Percentiles rank a stretch among this genome's conserved stretches.
These are phyloP conservation scores for Nitzschia sp. DNA, from an alignment of 108 stramenopile species.

Conservation along the genomic window DNA sequence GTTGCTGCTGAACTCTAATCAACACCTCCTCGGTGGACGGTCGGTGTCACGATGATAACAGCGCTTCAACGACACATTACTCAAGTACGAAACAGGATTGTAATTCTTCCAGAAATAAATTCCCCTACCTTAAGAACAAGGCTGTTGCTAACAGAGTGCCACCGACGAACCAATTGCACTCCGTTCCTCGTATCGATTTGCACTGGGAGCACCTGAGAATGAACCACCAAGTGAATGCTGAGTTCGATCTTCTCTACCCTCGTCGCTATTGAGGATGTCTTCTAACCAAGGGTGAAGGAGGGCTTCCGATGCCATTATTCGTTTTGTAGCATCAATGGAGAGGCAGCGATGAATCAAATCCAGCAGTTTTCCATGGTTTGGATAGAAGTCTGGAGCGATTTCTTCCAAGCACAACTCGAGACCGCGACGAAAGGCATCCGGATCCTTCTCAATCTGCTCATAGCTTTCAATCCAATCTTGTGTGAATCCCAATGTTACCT, in stretches of 20 bases:
- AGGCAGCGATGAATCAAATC: slow-evolving; percentile 36
- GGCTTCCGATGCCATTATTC: slow-evolving; percentile 73
- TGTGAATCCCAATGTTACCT: slow-evolving; percentile 48
- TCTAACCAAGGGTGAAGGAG: slow-evolving; percentile 79
- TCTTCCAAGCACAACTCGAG: slow-evolving; percentile 25
- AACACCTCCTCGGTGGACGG: no score
- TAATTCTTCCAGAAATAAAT: no score
- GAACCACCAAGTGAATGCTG: no score
- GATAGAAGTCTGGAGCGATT: slow-evolving; percentile 21
- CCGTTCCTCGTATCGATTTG: no score
- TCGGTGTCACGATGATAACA: no score
- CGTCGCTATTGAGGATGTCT: background rate
- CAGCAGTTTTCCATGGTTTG: slow-evolving; percentile 11
- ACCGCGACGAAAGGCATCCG: slow-evolving; percentile 8
- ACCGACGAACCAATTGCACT: no score
- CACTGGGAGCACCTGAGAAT: no score
- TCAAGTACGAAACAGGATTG: no score
- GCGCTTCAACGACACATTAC: no score
- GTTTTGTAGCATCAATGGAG: slow-evolving; percentile 55
- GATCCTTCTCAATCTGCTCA: slow-evolving; percentile 12
- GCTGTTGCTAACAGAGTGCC: no score
- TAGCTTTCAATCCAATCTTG: slow-evolving; percentile 41
- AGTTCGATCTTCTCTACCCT: slow-evolving; percentile 13
- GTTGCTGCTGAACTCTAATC: no score
- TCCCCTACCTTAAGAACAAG: no score